Evolutionary conservation across 352 stramenopile genomes (phyloP), one percentile per base, ranked within the genome.

Genomic region (Phytophthora litchii): DNA sequence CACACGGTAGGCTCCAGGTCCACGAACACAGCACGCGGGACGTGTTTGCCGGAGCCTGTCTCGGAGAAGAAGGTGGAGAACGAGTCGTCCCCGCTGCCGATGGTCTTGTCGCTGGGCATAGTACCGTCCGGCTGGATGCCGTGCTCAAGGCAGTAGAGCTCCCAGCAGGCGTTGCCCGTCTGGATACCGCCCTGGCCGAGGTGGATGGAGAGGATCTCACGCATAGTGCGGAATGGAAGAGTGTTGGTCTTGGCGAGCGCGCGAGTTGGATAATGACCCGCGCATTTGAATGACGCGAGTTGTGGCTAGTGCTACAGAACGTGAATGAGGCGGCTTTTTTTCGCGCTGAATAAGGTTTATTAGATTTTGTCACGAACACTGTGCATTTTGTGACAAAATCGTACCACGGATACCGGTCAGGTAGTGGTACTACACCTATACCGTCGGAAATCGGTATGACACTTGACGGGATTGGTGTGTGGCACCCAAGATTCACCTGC

Each of bases 1-100:
- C 94, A 98, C 21, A 99, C 96, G 16, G 81, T 98, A 9, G 97
- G 97, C 78, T 99, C 97, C 23, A 99, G 76, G 85, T 99, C 97
- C 16, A 99, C 94, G 61, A 98, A 96, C 45, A 99, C 91, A 8
- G 95, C 92, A 19, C 60, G 60, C 0, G 60, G 60, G 14, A 69
- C 60, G 54, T 64, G 54, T 41, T 73, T 73, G 60, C 96, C 96
- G 4, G 87, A 88, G 5, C 73, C 74, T n/a, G 90, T 95, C 59
- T 97, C 88, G 23, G 72, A 86, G 74, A 96, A 97, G 64, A 95
- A 97, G 25, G 96, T 98, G 35, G 54, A 69, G 64, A 77, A 77
- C 9, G 67, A 63, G 55, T 85, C 75, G 57, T 70, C 75, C 16
- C 66, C 72, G 64, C 92, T 91, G 41, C 65, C 69, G 11, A 51